phyloP scores from a whole-genome alignment of 495 filamentous ascomycete genomes.

The Penicillium dipodomyicola region DNA sequence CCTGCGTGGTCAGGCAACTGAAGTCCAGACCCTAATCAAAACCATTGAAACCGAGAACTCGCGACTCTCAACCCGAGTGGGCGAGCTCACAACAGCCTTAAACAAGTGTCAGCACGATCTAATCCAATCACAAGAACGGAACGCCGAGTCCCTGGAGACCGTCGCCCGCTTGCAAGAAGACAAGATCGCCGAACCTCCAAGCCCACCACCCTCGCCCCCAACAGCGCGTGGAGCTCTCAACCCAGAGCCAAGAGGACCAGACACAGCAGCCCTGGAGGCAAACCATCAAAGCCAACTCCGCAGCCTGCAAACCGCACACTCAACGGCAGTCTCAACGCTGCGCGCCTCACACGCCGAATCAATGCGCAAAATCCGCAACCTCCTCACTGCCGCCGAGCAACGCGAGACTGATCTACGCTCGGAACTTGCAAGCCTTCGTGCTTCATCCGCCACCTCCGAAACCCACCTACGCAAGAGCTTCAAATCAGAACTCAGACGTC shows the following conservation, averaged over 20 bases:
- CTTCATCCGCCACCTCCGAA: slow-evolving; percentile 21
- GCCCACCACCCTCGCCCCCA: slow-evolving; percentile 31
- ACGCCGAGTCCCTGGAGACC: slow-evolving; percentile 56
- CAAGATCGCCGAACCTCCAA: slow-evolving; percentile 46
- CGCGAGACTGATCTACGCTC: slow-evolving; percentile 44
- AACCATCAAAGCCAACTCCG: slow-evolving; percentile 40
- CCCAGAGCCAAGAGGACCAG: slow-evolving; percentile 8
- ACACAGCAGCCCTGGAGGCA: slow-evolving; percentile 31
- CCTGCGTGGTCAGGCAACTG: slow-evolving; percentile 39
- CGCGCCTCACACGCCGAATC: slow-evolving; percentile 45
- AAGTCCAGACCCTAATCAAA: slow-evolving; percentile 43
- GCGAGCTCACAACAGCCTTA: slow-evolving; percentile 37
- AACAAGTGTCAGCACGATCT: slow-evolving; percentile 37
- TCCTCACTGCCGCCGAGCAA: slow-evolving; percentile 41
- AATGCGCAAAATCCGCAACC: slow-evolving; percentile 39
- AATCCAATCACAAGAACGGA: slow-evolving; percentile 34
- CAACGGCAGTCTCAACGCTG: slow-evolving; percentile 38
- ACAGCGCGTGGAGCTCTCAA: slow-evolving; percentile 10
- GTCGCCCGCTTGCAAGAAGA: slow-evolving; percentile 88
- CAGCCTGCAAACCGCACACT: slow-evolving; percentile 40
- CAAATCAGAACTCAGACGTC: slow-evolving; percentile 32
- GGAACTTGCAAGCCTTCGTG: slow-evolving; percentile 34
- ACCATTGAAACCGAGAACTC: slow-evolving; percentile 50
- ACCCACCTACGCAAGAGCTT: slow-evolving; percentile 30
- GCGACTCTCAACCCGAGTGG: slow-evolving; percentile 32